A percentile compares a stretch with the other conserved stretches of the same genome.
These are phyloP conservation scores for Sporothrix pallida DNA, from an alignment of 2,329 filamentous ascomycete species.

Conservation along the genomic window DNA sequence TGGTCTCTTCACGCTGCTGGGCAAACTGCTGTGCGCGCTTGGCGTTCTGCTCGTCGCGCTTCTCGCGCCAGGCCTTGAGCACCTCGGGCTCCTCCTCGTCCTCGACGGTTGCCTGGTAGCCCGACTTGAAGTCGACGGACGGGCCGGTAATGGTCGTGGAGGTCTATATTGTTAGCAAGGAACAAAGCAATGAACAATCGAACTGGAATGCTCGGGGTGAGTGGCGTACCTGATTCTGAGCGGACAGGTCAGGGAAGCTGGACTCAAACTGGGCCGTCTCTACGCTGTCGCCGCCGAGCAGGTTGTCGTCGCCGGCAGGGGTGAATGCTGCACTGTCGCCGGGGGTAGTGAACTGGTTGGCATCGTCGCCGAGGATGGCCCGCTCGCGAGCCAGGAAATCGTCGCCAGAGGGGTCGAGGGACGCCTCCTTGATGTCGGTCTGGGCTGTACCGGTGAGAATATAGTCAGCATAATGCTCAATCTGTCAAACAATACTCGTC, in stretches of 20 bases:
- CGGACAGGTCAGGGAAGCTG: slow-evolving; percentile 82
- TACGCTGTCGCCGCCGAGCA: slow-evolving; percentile 68
- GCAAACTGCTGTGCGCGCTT: slow-evolving; percentile 85
- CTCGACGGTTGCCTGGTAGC: slow-evolving; percentile 60
- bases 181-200: not conserved
- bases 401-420: slow-evolving; percentile 66
- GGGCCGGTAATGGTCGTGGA: slow-evolving; percentile 75
- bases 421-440: slow-evolving; percentile 65
- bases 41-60: slow-evolving; percentile 79
- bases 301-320: slow-evolving; percentile 66
- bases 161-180: not conserved
- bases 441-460: slow-evolving; percentile 59
- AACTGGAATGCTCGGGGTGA: not conserved
- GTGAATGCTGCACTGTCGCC: slow-evolving; percentile 60
- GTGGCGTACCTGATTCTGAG: slow-evolving; percentile 66
- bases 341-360: slow-evolving; percentile 82
- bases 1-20: slow-evolving; percentile 80
- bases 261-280: slow-evolving; percentile 72
- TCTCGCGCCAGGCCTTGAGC: slow-evolving; percentile 89
- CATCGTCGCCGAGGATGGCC: slow-evolving; percentile 88
- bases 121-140: slow-evolving; percentile 66
- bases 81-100: slow-evolving; percentile 88
- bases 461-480: not conserved
- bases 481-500: too few species aligned
- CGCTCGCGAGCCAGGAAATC: slow-evolving; percentile 94